Percentiles rank a stretch among this genome's conserved stretches.
phyloP scores from a whole-genome alignment of 768 basidiomycete species.

The Suillus placidus region DNA sequence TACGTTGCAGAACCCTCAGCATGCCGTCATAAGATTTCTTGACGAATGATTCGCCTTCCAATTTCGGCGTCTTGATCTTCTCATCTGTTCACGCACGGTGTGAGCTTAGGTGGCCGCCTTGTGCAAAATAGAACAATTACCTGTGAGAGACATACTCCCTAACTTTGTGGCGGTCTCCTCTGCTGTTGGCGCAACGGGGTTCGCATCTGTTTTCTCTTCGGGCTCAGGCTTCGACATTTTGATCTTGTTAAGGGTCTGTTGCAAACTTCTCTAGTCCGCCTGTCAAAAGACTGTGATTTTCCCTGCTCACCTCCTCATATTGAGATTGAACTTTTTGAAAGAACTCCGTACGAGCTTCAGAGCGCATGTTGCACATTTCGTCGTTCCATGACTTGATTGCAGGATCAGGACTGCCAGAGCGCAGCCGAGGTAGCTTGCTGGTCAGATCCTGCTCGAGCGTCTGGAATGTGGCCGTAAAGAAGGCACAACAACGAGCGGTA shows the following conservation, averaged over 20 bases:
- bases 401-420: neutral
- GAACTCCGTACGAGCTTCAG: neutral
- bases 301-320: neutral
- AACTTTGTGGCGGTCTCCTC: too few species aligned
- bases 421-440: neutral
- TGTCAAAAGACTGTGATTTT: neutral
- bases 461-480: slow-evolving; percentile 20
- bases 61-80: too few species aligned
- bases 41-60: too few species aligned
- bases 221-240: neutral
- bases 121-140: too few species aligned
- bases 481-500: slow-evolving; percentile 10
- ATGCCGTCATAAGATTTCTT: too few species aligned
- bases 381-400: neutral
- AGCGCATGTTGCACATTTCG: neutral
- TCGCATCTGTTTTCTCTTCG: too few species aligned
- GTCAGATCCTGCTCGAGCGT: slow-evolving; percentile 4
- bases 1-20: too few species aligned
- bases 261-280: neutral
- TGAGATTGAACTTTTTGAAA: neutral
- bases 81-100: too few species aligned
- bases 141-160: too few species aligned
- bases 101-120: too few species aligned
- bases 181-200: too few species aligned
- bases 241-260: neutral